phyloP scores from a whole-genome alignment of 352 stramenopile genomes.

The Phytopythium cucurbitacearum region DNA sequence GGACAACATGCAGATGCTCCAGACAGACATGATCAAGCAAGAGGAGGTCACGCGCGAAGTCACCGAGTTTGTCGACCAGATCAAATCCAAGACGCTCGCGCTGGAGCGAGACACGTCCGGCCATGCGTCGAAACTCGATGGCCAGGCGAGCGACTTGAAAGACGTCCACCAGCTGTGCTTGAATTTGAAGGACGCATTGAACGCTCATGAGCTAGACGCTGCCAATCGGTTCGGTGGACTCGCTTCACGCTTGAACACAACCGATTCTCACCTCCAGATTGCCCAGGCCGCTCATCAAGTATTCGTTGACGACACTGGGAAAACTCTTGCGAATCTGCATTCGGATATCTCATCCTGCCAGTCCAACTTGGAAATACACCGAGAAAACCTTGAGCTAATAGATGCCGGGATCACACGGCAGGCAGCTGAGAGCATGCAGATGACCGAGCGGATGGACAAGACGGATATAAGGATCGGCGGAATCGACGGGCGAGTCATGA shows the following conservation, averaged over 20 bases:
- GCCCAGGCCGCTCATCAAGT: constrained; percentile 17
- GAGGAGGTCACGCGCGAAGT: constrained; percentile 33
- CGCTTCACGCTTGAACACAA: constrained; percentile 11
- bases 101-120: constrained; percentile 16
- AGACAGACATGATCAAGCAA: constrained; percentile 44
- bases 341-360: constrained; percentile 25
- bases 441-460: constrained; percentile 23
- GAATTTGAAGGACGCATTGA: constrained; percentile 17
- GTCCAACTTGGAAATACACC: constrained; percentile 22
- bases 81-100: constrained; percentile 14
- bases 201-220: constrained; percentile 21
- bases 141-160: constrained; percentile 26
- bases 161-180: constrained; percentile 23
- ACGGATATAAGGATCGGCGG: constrained; percentile 26
- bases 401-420: constrained; percentile 23
- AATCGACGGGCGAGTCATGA: constrained; percentile 32
- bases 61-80: constrained; percentile 17
- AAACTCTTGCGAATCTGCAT: constrained; percentile 21
- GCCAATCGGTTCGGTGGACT: constrained; percentile 19
- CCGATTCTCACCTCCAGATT: constrained; percentile 6
- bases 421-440: constrained; percentile 24
- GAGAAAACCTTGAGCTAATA: constrained; percentile 22
- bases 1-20: constrained; percentile 31
- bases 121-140: constrained; percentile 12
- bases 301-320: constrained; percentile 25